Evolutionary conservation across 768 basidiomycete genomes (phyloP), one percentile per base, ranked within the genome.

Genomic region (Dacryopinax primogenitus): DNA sequence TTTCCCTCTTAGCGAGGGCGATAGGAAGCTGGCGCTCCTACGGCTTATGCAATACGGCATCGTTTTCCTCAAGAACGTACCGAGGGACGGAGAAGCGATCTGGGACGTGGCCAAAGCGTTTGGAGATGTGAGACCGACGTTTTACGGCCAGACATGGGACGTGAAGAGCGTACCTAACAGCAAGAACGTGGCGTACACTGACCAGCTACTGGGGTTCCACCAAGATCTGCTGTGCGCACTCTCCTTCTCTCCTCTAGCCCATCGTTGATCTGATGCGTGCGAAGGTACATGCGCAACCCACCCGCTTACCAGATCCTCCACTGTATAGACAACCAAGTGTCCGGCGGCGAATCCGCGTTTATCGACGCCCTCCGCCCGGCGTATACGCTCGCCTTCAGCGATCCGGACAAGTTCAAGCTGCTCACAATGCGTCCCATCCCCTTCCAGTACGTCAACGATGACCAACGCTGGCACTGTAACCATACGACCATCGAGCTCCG

Each of bases 111-210:
- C 84, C 1, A 76, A 79, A 30, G 72, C 71, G 26, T 88, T 97
- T 69, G 88, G 91, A 4, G 83, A 90, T 68, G 78, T 97, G 30
- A 79, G 92, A 30, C 77, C 81, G 47, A 98, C 93, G 9, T 94
- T 97, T 73, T 99, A 99, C 69, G 95, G 95, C 0, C 78, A 81
- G 47, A 72, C 87, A 1, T 97, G 92, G 92, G 84, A 96, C 73
- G 94, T 98, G 30, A 83, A 84, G 76, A 90, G 86, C 67, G 70
- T 85, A 39, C 77, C 74, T 41, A 79, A 90, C 64, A 88, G 88
- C 71, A 82, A 79, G 69, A 99, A 99, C 73, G 92, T 99, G 65
- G 95, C 95, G 2, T 97, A 96, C 73, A 99, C 95, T 13, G 86
- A 92, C 73, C 79, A 96, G 28, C 81, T 90, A 69, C 79, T 99